Percentiles rank a stretch among this genome's conserved stretches.
Evolutionary conservation across 2,329 filamentous ascomycete genomes (phyloP).

Genomic region (Aspergillus fumigatiaffinis): DNA sequence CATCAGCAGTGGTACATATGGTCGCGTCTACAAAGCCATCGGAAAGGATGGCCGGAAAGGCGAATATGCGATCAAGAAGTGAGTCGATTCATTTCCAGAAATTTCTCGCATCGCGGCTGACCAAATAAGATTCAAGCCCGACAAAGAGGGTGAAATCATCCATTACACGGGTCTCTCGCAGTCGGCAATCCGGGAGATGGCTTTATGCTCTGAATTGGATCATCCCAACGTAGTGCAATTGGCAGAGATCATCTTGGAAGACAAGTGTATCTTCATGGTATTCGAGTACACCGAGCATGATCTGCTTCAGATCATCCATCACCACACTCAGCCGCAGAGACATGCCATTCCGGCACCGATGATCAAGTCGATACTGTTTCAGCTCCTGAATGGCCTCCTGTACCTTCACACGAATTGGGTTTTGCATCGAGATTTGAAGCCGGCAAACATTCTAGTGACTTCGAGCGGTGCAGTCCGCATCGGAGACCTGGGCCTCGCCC

Average conservation of each 20-base stretch:
- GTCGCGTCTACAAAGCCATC: conserved; percentile 92
- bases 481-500: conserved; percentile 85
- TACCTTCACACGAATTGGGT: conserved; percentile 98
- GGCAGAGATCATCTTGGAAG: conserved; percentile 93
- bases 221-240: conserved; percentile 88
- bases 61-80: conserved; percentile 98
- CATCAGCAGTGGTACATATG: conserved; percentile 97
- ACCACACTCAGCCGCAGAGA: conserved; percentile 84
- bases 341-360: conserved; percentile 84
- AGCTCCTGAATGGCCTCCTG: conserved; percentile 88
- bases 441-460: conserved; percentile 98
- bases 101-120: conserved; percentile 11
- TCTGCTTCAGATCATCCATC: conserved; percentile 94
- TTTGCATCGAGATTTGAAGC: conserved; percentile 92
- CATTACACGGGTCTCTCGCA: conserved; percentile 98
- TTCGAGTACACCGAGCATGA: conserved; percentile 99
- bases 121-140: conserved; percentile 71
- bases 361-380: conserved; percentile 91
- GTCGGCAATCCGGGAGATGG: conserved; percentile 96
- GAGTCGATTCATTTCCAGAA: conserved; percentile 17
- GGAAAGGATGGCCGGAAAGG: conserved; percentile 68
- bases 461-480: conserved; percentile 87
- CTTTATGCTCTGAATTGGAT: conserved; percentile 84
- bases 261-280: conserved; percentile 99
- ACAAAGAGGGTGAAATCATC: conserved; percentile 92